Percentiles rank a stretch among this genome's conserved stretches.
phyloP scores from a whole-genome alignment of 2,329 filamentous ascomycete species.

The Neospermospora avenae region DNA sequence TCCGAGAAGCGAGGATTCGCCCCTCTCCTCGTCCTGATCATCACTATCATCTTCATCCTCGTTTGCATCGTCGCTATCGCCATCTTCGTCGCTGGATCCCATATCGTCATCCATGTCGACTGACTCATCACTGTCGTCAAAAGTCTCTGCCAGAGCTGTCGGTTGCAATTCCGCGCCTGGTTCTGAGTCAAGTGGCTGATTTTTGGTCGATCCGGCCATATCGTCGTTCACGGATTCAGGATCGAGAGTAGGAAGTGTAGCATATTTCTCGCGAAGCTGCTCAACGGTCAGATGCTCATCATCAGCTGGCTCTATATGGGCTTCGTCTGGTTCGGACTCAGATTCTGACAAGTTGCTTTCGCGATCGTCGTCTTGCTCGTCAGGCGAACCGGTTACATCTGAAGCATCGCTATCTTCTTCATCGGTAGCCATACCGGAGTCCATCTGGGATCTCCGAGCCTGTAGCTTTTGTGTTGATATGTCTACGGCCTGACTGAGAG shows the following conservation, averaged over 20 bases:
- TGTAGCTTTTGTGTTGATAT: slow-evolving; percentile 67
- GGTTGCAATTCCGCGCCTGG: slow-evolving; percentile 21
- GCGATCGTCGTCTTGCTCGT: slow-evolving; percentile 36
- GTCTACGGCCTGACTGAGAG: slow-evolving; percentile 70
- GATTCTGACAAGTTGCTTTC: slow-evolving; percentile 62
- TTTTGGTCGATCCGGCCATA: slow-evolving; percentile 29
- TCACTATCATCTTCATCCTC: slow-evolving; percentile 49
- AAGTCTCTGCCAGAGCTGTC: slow-evolving; percentile 14
- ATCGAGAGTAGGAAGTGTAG: slow-evolving; percentile 51
- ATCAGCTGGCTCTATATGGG: slow-evolving; percentile 45
- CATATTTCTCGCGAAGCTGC: slow-evolving; percentile 66
- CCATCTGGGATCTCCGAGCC: slow-evolving; percentile 51
- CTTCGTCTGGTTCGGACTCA: slow-evolving; percentile 57
- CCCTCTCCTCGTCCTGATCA: slow-evolving; percentile 26
- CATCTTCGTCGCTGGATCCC: slow-evolving; percentile 51
- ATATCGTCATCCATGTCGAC: slow-evolving; percentile 67
- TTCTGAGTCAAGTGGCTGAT: slow-evolving; percentile 3
- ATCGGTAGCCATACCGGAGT: slow-evolving; percentile 48
- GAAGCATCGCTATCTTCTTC: slow-evolving; percentile 39
- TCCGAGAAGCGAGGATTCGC: slow-evolving; percentile 26
- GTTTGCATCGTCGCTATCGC: slow-evolving; percentile 43
- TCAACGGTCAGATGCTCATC: slow-evolving; percentile 68
- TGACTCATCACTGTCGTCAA: slow-evolving; percentile 59
- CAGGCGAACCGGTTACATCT: slow-evolving; percentile 33
- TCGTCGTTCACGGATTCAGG: slow-evolving; percentile 33